Percentiles rank a stretch among this genome's conserved stretches.
Evolutionary conservation across 768 basidiomycete species (phyloP).

Genomic region (Scleroderma citrinum): DNA sequence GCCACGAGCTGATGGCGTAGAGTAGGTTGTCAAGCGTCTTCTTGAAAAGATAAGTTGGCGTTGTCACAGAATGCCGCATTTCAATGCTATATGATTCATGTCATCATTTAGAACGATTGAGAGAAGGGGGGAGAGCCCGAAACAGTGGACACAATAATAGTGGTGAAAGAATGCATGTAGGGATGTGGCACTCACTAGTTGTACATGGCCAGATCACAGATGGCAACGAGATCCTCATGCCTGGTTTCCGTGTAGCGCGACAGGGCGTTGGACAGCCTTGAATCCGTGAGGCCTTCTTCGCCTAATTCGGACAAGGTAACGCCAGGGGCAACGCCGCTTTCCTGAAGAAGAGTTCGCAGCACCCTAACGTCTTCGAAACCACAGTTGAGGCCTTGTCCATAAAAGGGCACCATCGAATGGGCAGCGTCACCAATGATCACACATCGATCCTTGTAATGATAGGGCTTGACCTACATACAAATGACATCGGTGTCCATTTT

Average conservation of each 20-base stretch:
- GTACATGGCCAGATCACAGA: slow-evolving; percentile 87
- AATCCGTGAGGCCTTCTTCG: slow-evolving; percentile 39
- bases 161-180: slow-evolving; percentile 15
- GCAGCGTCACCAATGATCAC: slow-evolving; percentile 92
- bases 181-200: slow-evolving; percentile 76
- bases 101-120: slow-evolving; percentile 14
- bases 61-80: slow-evolving; percentile 91
- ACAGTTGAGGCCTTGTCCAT: slow-evolving; percentile 95
- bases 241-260: slow-evolving; percentile 74
- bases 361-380: slow-evolving; percentile 96
- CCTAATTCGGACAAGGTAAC: slow-evolving; percentile 24
- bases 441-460: slow-evolving; percentile 85
- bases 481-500: slow-evolving; percentile 12
- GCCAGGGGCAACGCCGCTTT: slow-evolving; percentile 57
- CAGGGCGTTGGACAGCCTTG: slow-evolving; percentile 59
- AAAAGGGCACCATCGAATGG: slow-evolving; percentile 98
- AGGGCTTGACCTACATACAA: slow-evolving; percentile 62
- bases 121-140: slow-evolving; percentile 4
- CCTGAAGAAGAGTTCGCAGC: slow-evolving; percentile 66
- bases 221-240: slow-evolving; percentile 85
- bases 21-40: slow-evolving; percentile 75
- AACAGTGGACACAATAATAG: background rate
- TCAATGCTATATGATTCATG: slow-evolving; percentile 55
- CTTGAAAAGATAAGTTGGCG: slow-evolving; percentile 69
- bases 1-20: slow-evolving; percentile 52